Conservation (phyloP, 1,139 yeast species). For the Sugiyamaella sp. region DNA sequence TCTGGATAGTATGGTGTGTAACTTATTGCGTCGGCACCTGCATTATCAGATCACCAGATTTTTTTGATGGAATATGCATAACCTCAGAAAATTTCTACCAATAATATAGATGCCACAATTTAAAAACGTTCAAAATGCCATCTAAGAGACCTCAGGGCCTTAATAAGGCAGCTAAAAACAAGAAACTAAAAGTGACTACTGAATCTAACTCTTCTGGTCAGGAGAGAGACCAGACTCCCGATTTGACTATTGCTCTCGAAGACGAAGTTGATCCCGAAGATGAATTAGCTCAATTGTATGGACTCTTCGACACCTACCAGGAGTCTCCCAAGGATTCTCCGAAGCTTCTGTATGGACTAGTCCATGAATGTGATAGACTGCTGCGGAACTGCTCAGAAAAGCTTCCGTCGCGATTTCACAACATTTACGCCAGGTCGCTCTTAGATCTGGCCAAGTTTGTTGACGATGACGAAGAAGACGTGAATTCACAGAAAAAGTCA, state of each 20-base stretch:
- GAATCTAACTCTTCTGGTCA: constrained; percentile 26
- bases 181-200: constrained; percentile 32
- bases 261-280: constrained; percentile 76
- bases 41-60: constrained; percentile 12
- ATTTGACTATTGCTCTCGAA: constrained; percentile 66
- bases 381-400: constrained; percentile 50
- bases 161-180: constrained; percentile 58
- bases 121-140: constrained; percentile 2
- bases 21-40: too few species aligned
- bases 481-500: constrained; percentile 30
- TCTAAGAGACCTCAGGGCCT: constrained; percentile 78
- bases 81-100: too few species aligned
- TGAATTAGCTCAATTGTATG: constrained; percentile 71
- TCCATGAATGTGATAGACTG: constrained; percentile 88
- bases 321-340: constrained; percentile 50
- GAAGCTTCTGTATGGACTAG: constrained; percentile 69
- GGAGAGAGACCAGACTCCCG: constrained; percentile 22
- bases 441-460: constrained; percentile 59
- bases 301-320: constrained; percentile 56
- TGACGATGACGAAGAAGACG: constrained; percentile 28
- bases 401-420: constrained; percentile 65
- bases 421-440: constrained; percentile 72
- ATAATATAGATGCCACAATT: not conserved
- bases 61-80: not conserved
- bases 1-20: too few species aligned